Evolutionary conservation across 2,329 filamentous ascomycete species (phyloP), one percentile per base, ranked within the genome.

Genomic region (Stemphylium lycopersici): DNA sequence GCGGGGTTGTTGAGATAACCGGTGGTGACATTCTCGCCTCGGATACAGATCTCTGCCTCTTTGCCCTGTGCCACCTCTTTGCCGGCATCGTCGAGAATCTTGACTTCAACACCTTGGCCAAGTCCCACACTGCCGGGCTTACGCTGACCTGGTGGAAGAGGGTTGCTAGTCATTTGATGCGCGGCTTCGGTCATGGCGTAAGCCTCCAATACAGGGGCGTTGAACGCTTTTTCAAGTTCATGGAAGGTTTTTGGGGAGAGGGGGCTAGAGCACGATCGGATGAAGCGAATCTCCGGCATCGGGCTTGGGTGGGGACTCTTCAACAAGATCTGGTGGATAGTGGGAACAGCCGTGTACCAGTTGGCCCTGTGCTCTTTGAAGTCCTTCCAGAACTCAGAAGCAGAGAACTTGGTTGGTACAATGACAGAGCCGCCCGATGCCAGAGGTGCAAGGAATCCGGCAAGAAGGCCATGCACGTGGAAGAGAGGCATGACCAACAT

Each of bases 321-420:
- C 54, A 96, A 85, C 3, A 96, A 81, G 67, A 96, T 93, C 71
- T 95, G 91, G 75, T 96, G 91, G 71, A 96, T 96, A 0, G 91
- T 96, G 1, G 91, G 91, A n/a, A 95, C 91, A 1, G 91, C 91
- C 0, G 91, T 95, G 77, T 95, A 96, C 91, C 91, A 96, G 73
- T 91, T 96, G 22, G 91, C 91, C 61, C 86, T 81, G 78, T 92
- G 82, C 5, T 82, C 79, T 62, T 81, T 81, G 68, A 95, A 95
- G 73, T 95, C 88, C 20, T 76, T 74, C 91, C 91, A 96, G 77
- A 96, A 96, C 16, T 90, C 87, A 1, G 84, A 84, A 7, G 91
- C 90, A 3, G 90, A 93, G 82, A 96, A 96, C 69, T 87, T 89
- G 48, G 81, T 68, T 2, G 91, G 91, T 4, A 96, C 88, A 52